A percentile compares a stretch with the other conserved stretches of the same genome.
phyloP scores from a whole-genome alignment of 2,329 filamentous ascomycete genomes.

The Aspergillus nomiae region DNA sequence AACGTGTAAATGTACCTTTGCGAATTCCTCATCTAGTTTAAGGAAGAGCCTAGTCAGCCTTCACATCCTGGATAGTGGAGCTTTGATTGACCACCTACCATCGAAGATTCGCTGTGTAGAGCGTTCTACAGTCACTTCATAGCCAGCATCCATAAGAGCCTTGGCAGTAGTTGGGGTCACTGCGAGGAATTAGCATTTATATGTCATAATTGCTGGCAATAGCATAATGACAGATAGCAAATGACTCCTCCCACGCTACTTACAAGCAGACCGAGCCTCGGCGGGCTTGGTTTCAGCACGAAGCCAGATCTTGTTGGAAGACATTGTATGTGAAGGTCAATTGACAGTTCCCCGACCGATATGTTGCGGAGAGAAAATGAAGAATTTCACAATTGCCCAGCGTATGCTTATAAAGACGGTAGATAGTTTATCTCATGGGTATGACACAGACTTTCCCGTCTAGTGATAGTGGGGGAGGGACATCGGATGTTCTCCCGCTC shows the following conservation, averaged over 20 bases:
- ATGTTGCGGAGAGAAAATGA: constrained; percentile 7
- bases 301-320: constrained; percentile 53
- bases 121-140: constrained; percentile 68
- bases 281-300: constrained; percentile 63
- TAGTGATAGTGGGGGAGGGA: constrained; percentile 30
- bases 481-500: constrained; percentile 33
- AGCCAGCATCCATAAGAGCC: constrained; percentile 68
- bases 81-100: constrained; percentile 30
- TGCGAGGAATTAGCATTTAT: constrained; percentile 20
- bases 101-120: constrained; percentile 65
- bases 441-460: constrained; percentile 32
- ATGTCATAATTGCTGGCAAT: not conserved
- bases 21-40: constrained; percentile 36
- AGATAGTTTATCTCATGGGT: constrained; percentile 10
- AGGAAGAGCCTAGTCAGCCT: constrained; percentile 11
- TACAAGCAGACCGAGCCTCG: constrained; percentile 56
- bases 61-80: not conserved
- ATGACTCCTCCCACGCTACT: constrained; percentile 16
- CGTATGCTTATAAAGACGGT: constrained; percentile 8
- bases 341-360: constrained; percentile 9
- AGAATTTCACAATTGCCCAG: not conserved
- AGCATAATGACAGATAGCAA: not conserved
- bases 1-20: constrained; percentile 28
- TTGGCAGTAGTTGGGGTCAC: constrained; percentile 58
- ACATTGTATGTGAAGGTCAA: constrained; percentile 20